Conservation (phyloP, 148 eudicot species). For the Cornus kousa region DNA sequence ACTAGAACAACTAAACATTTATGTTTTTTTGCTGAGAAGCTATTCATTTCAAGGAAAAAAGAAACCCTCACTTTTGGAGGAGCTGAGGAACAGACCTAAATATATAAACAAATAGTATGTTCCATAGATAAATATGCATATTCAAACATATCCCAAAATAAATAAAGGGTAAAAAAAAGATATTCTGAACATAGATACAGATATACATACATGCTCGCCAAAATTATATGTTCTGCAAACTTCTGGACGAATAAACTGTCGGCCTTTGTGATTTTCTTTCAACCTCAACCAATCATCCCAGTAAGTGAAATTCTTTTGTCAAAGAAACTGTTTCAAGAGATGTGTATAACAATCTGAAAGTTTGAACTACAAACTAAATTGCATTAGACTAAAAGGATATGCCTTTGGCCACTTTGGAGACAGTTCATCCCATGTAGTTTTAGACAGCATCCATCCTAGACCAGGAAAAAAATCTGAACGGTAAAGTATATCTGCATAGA, state of each 20-base stretch:
- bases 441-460: conserved; percentile 98
- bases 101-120: neutral
- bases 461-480: conserved; percentile 99
- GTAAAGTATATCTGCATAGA: conserved; percentile 74
- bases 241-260: conserved; percentile 96
- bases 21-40: neutral
- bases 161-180: neutral
- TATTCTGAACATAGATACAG: neutral
- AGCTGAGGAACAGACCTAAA: neutral
- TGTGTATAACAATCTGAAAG: neutral
- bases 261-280: conserved; percentile 87
- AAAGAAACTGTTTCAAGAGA: conserved; percentile 39
- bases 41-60: neutral
- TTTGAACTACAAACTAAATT: conserved; percentile 13
- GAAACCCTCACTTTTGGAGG: neutral
- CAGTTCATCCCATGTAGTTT: conserved; percentile 86
- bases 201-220: conserved; percentile 88
- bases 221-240: conserved; percentile 98
- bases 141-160: neutral
- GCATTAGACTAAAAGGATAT: conserved; percentile 69
- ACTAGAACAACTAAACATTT: neutral
- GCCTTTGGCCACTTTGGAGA: conserved; percentile 99
- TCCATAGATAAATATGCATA: neutral
- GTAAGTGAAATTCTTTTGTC: conserved; percentile 66
- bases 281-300: conserved; percentile 99